These are phyloP conservation scores for Phytophthora foliorum DNA, from an alignment of 352 stramenopile genomes.

Conservation along the genomic window DNA sequence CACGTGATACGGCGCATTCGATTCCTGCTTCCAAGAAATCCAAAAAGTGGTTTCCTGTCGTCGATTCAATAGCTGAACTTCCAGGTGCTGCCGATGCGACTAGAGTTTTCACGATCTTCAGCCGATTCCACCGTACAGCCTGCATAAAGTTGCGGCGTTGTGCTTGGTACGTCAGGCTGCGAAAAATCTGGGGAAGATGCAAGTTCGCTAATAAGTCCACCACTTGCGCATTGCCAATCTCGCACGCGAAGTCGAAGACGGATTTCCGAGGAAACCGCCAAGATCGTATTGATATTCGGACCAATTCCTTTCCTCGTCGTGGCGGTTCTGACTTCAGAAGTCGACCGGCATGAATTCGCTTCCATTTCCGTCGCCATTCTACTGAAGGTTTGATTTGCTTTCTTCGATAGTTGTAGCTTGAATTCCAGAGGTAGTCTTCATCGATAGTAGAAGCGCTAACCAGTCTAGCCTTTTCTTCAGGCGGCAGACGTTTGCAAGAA, in stretches of 20 bases:
- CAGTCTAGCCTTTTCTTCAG: constrained; percentile 42
- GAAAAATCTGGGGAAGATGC: constrained; percentile 42
- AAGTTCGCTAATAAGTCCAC: constrained; percentile 41
- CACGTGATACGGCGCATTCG: constrained; percentile 64
- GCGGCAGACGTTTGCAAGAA: constrained; percentile 30
- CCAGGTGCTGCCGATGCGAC: constrained; percentile 28
- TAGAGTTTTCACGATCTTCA: constrained; percentile 58
- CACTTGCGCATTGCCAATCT: constrained; percentile 42
- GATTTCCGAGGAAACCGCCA: constrained; percentile 55
- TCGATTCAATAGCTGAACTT: constrained; percentile 22
- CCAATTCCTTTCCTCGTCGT: constrained; percentile 27
- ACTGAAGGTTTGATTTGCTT: constrained; percentile 19
- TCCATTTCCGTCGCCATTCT: constrained; percentile 38
- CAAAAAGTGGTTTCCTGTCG: constrained; percentile 47
- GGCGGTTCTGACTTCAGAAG: constrained; percentile 21
- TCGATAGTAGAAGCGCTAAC: constrained; percentile 33
- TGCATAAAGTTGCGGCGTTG: constrained; percentile 69
- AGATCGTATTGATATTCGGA: constrained; percentile 43
- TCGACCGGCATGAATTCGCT: constrained; percentile 19
- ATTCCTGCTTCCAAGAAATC: constrained; percentile 72
- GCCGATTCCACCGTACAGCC: constrained; percentile 66
- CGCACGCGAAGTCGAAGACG: constrained; percentile 53
- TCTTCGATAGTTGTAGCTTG: constrained; percentile 51
- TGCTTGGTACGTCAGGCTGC: constrained; percentile 46
- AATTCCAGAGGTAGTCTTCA: constrained; percentile 48